Conservation (phyloP, 2,329 filamentous ascomycete genomes). For the Aspergillus pseudoglaucus region DNA sequence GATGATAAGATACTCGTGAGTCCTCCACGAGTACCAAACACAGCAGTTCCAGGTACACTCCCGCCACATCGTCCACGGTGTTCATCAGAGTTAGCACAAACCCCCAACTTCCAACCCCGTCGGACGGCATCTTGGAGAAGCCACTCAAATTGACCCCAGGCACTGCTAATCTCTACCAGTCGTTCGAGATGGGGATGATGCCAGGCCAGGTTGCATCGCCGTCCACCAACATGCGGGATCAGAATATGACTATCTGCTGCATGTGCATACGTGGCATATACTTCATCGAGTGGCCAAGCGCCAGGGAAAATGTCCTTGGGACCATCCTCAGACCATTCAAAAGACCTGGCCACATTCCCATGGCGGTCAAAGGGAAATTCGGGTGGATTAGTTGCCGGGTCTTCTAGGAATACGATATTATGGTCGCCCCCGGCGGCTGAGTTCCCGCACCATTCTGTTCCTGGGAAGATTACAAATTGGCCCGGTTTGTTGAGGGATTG, state of each 20-base stretch:
- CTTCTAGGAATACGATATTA: conserved; percentile 8
- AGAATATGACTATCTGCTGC: conserved; percentile 6
- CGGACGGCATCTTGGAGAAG: conserved; percentile 7
- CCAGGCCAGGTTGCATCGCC: conserved; percentile 9
- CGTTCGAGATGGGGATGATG: conserved; percentile 9
- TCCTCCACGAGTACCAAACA: conserved; percentile 9
- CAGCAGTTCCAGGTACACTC: conserved; percentile 8
- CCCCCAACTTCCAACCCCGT: conserved; percentile 9
- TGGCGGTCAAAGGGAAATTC: conserved; percentile 8
- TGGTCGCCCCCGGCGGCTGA: conserved; percentile 9
- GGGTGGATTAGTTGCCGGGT: conserved; percentile 3
- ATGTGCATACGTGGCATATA: conserved; percentile 6
- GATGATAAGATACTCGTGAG: conserved; percentile 6
- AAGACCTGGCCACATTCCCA: conserved; percentile 8
- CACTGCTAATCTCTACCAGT: conserved; percentile 7
- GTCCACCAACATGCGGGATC: conserved; percentile 9
- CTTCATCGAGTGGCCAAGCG: conserved; percentile 9
- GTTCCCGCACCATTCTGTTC: conserved; percentile 11
- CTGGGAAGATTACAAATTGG: conserved; percentile 7
- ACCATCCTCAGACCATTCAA: conserved; percentile 9
- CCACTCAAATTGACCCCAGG: conserved; percentile 10
- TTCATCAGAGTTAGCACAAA: conserved; percentile 10
- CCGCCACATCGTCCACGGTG: conserved; percentile 10
- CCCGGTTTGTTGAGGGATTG: conserved; percentile 6
- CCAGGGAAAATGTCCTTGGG: conserved; percentile 7